These are phyloP conservation scores for Oryza nivara DNA, from an alignment of 176 grass and related monocot genomes.

Conservation along the genomic window DNA sequence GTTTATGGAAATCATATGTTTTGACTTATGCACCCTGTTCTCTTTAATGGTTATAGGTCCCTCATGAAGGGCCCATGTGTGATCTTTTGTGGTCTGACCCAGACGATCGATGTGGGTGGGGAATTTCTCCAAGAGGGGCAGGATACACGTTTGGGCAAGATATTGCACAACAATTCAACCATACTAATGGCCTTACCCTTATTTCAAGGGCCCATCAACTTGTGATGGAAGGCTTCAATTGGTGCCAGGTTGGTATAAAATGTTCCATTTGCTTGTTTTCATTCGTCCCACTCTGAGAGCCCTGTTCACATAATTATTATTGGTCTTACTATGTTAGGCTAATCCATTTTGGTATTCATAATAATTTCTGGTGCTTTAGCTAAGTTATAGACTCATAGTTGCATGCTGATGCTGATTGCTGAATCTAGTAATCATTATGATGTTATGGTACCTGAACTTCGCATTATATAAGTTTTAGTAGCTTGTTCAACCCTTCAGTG, in stretches of 20 bases:
- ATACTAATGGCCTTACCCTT: constrained; percentile 69
- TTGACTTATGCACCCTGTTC: neutral
- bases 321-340: neutral
- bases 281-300: neutral
- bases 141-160: constrained; percentile 88
- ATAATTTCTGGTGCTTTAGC: neutral
- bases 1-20: neutral
- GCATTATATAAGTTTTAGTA: neutral
- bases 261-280: constrained; percentile 9
- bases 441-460: neutral
- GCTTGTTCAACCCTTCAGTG: neutral
- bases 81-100: constrained; percentile 86
- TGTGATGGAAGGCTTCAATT: constrained; percentile 81
- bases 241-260: constrained; percentile 60
- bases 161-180: constrained; percentile 78
- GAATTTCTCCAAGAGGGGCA: constrained; percentile 73
- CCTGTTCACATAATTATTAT: constrained; percentile 5
- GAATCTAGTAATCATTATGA: neutral
- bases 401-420: neutral
- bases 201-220: constrained; percentile 80
- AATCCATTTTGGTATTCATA: constrained; percentile 7
- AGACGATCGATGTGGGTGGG: constrained; percentile 75
- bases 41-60: constrained; percentile 58
- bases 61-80: constrained; percentile 83
- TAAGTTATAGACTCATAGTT: neutral